phyloP scores from a whole-genome alignment of 805 yeast genomes.

The Candida hispaniensis region DNA sequence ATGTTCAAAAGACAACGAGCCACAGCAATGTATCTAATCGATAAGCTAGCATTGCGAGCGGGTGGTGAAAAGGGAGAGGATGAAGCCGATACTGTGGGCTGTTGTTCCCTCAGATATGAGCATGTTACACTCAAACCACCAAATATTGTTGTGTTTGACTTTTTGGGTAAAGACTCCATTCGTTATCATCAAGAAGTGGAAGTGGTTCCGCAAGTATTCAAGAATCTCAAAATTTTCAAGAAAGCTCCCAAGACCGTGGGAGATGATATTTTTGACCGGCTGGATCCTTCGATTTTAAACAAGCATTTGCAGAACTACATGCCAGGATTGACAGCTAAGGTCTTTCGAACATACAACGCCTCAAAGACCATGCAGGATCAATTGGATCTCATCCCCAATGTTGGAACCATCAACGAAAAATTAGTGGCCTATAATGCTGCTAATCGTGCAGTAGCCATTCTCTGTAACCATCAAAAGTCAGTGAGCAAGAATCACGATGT shows the following conservation, averaged over 20 bases:
- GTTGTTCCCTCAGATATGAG: conserved; percentile 87
- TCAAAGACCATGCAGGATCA: conserved; percentile 96
- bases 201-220: conserved; percentile 86
- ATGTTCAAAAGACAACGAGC: conserved; percentile 90
- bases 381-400: conserved; percentile 70
- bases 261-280: conserved; percentile 83
- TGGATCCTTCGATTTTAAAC: conserved; percentile 73
- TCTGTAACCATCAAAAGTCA: conserved; percentile 95
- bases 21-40: conserved; percentile 86
- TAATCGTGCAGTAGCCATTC: conserved; percentile 85
- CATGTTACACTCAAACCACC: conserved; percentile 84
- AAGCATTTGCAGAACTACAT: conserved; percentile 80
- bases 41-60: conserved; percentile 88
- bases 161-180: conserved; percentile 91
- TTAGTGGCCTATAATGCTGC: conserved; percentile 87
- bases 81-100: conserved; percentile 97
- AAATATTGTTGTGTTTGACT: conserved; percentile 75
- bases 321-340: conserved; percentile 92
- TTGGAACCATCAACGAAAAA: conserved; percentile 80
- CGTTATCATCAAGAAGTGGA: conserved; percentile 86
- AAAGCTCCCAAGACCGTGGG: conserved; percentile 84
- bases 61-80: conserved; percentile 97
- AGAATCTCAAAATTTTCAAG: conserved; percentile 76
- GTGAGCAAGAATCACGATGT: conserved; percentile 77
- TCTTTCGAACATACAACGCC: conserved; percentile 94